Percentiles rank a stretch among this genome's conserved stretches.
Evolutionary conservation across 257 asterid species (phyloP).

Genomic region (Avicennia marina): DNA sequence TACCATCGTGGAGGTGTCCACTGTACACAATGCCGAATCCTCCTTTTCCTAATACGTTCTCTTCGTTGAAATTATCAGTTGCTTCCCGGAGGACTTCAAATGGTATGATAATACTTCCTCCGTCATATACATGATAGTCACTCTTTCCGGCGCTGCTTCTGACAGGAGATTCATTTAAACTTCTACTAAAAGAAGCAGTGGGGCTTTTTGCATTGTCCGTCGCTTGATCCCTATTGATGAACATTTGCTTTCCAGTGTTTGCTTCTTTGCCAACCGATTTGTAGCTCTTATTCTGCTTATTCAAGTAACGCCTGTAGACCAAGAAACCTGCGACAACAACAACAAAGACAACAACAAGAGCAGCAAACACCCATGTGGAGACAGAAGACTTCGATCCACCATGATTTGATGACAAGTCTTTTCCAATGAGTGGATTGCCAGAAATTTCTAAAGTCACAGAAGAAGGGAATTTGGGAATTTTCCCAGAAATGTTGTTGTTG

Average conservation of each 20-base stretch:
- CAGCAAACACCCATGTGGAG: slow-evolving; percentile 27
- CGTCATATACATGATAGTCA: slow-evolving; percentile 39
- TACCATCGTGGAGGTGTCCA: slow-evolving; percentile 67
- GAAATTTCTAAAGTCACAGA: slow-evolving; percentile 30
- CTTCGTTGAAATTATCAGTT: slow-evolving; percentile 53
- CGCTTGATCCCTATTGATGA: background rate
- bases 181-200: background rate
- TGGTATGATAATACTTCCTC: slow-evolving; percentile 45
- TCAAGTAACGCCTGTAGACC: slow-evolving; percentile 21
- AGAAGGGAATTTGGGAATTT: slow-evolving; percentile 47
- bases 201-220: slow-evolving; percentile 17
- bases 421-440: slow-evolving; percentile 60
- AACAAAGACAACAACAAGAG: slow-evolving; percentile 19
- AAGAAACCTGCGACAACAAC: slow-evolving; percentile 8
- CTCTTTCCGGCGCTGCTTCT: slow-evolving; percentile 16
- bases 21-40: slow-evolving; percentile 83
- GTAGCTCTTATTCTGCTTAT: slow-evolving; percentile 8
- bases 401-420: slow-evolving; percentile 19
- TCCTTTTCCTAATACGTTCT: slow-evolving; percentile 62
- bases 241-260: background rate
- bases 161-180: slow-evolving; percentile 10
- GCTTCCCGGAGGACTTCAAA: slow-evolving; percentile 58
- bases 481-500: slow-evolving; percentile 77
- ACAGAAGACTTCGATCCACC: slow-evolving; percentile 7
- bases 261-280: slow-evolving; percentile 14